Conservation (phyloP, 768 basidiomycete genomes). For the Mycena rosella region DNA sequence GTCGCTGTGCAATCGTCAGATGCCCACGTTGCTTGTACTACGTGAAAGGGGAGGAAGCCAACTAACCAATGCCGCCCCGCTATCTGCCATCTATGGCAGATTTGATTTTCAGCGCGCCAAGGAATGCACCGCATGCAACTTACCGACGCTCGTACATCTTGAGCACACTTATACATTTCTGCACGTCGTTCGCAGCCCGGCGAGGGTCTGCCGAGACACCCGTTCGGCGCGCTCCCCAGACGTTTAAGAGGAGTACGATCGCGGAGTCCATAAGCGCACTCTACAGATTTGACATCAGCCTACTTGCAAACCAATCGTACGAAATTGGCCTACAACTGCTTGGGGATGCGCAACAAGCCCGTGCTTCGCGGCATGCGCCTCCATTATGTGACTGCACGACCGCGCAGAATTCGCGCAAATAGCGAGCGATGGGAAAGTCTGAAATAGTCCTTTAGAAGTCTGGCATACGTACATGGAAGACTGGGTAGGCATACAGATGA, state of each 20-base stretch:
- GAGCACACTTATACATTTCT: constrained; percentile 61
- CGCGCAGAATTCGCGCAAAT: constrained; percentile 77
- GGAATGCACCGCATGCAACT: not conserved
- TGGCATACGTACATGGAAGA: not conserved
- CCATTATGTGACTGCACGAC: constrained; percentile 69
- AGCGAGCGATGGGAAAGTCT: constrained; percentile 70
- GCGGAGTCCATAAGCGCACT: constrained; percentile 55
- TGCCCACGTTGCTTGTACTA: too few relatives aligned
- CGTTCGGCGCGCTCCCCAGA: constrained; percentile 62
- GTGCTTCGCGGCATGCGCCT: constrained; percentile 48
- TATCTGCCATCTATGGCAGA: constrained; percentile 14
- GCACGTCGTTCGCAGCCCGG: constrained; percentile 65
- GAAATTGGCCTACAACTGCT: constrained; percentile 9
- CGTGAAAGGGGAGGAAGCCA: not conserved
- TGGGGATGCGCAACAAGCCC: constrained; percentile 20
- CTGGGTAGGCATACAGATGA: constrained; percentile 10
- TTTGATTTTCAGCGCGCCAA: not conserved
- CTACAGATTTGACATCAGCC: constrained; percentile 21
- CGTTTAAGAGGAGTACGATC: constrained; percentile 61
- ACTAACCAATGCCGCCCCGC: constrained; percentile 29
- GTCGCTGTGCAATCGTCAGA: constrained; percentile 21
- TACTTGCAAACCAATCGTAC: too few relatives aligned
- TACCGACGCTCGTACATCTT: constrained; percentile 36
- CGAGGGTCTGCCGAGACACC: constrained; percentile 55
- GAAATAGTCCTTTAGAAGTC: not conserved